A percentile compares a stretch with the other conserved stretches of the same genome.
Conservation (phyloP, 2,329 filamentous ascomycete genomes). For the Epichloe uncinata region DNA sequence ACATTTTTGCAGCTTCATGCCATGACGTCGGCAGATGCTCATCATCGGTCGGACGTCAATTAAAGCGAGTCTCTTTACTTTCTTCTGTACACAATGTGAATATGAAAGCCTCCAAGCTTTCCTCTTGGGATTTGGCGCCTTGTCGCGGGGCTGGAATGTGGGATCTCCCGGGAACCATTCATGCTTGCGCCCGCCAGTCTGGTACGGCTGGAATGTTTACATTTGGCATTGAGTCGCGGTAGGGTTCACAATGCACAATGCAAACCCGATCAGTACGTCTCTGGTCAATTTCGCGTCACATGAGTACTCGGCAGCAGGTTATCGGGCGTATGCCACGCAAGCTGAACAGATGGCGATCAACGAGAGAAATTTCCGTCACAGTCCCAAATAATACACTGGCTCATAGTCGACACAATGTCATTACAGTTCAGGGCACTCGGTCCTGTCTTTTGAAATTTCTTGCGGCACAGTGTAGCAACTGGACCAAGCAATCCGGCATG, state of each 20-base stretch:
- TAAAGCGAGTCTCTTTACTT: background rate
- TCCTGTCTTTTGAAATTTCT: background rate
- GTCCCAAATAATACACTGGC: background rate
- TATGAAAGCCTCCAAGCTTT: background rate
- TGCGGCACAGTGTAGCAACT: constrained; percentile 1
- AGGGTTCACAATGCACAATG: background rate
- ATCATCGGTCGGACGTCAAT: background rate
- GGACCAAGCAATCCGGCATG: background rate
- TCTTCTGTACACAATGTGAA: background rate
- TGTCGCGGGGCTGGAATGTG: constrained; percentile 4
- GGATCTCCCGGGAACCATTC: background rate
- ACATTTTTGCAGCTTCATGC: background rate
- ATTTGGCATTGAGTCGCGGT: background rate
- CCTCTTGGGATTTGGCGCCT: background rate
- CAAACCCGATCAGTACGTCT: background rate
- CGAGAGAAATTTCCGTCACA: background rate
- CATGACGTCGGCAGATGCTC: background rate
- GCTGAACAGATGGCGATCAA: too few species aligned
- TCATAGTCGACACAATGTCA: background rate
- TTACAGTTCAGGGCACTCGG: background rate
- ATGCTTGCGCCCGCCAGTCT: background rate
- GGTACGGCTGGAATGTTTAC: constrained; percentile 1
- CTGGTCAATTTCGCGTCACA: too few species aligned
- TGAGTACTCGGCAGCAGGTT: background rate
- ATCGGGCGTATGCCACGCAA: too few species aligned